A percentile compares a stretch with the other conserved stretches of the same genome.
Conservation (phyloP, 2,329 filamentous ascomycete genomes). For the Neophaeococcomyces aloes region DNA sequence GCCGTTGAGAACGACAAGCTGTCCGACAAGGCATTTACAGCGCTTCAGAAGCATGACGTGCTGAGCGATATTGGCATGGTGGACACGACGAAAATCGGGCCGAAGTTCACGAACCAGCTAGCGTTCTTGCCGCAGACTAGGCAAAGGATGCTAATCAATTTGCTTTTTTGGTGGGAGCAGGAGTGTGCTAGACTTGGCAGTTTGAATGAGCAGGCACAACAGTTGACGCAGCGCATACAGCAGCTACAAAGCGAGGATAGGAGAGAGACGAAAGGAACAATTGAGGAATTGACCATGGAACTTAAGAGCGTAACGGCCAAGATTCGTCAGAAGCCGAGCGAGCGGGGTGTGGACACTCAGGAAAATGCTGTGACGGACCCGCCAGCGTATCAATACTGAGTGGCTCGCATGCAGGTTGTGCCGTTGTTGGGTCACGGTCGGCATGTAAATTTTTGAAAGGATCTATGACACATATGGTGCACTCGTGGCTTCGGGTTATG, state of each 20-base stretch:
- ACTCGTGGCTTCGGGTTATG: no score
- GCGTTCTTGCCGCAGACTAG: conserved; percentile 11
- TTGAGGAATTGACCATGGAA: conserved; percentile 16
- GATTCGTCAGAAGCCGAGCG: conserved; percentile 14
- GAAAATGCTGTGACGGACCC: conserved; percentile 8
- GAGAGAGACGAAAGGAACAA: background rate
- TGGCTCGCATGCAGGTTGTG: no score
- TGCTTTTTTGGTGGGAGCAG: conserved; percentile 19
- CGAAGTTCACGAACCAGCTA: conserved; percentile 12
- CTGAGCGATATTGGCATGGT: conserved; percentile 11
- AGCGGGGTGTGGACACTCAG: conserved; percentile 12
- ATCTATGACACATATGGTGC: no score
- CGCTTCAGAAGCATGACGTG: conserved; percentile 11
- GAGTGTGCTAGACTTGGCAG: conserved; percentile 15
- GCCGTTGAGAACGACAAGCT: conserved; percentile 12
- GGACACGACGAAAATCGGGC: conserved; percentile 15
- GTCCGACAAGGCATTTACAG: conserved; percentile 8
- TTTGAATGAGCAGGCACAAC: conserved; percentile 12
- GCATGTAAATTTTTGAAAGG: no score
- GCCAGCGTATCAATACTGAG: no score
- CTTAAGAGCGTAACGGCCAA: conserved; percentile 15
- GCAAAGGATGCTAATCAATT: conserved; percentile 12
- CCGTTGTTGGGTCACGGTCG: no score
- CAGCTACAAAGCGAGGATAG: background rate
- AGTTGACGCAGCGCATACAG: conserved; percentile 9